Conservation (phyloP, 495 filamentous ascomycete genomes). For the Thermochaetoides thermophila region DNA sequence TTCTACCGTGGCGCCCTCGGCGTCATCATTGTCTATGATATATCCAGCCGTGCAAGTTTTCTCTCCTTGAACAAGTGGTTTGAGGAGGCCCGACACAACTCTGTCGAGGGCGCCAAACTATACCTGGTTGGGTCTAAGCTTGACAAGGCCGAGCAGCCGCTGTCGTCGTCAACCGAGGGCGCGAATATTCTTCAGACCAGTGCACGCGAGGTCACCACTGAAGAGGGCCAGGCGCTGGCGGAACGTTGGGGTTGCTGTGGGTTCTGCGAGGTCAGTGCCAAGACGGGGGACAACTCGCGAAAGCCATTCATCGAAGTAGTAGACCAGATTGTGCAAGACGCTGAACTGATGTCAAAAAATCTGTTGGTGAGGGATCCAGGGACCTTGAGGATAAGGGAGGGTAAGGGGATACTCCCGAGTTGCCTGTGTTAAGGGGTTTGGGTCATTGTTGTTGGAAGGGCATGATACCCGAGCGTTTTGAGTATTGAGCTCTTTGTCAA, state of each 20-base stretch:
- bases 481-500: too few species aligned
- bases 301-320: slow-evolving; percentile 41
- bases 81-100: slow-evolving; percentile 39
- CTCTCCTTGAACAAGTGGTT: slow-evolving; percentile 44
- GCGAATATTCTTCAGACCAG: too few species aligned
- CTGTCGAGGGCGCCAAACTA: slow-evolving; percentile 34
- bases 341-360: slow-evolving; percentile 23
- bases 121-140: slow-evolving; percentile 43
- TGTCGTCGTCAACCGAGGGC: too few species aligned
- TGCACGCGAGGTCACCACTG: slow-evolving; percentile 32
- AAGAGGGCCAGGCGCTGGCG: slow-evolving; percentile 37
- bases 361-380: slow-evolving; percentile 9
- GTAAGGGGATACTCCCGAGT: too few species aligned
- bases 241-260: slow-evolving; percentile 26
- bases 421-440: too few species aligned
- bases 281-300: slow-evolving; percentile 38
- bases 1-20: slow-evolving; percentile 48
- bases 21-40: slow-evolving; percentile 46
- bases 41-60: slow-evolving; percentile 39
- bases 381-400: too few species aligned
- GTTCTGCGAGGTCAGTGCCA: slow-evolving; percentile 43
- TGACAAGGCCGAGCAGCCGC: slow-evolving; percentile 31
- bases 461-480: too few species aligned
- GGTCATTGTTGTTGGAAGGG: too few species aligned
- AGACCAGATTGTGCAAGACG: slow-evolving; percentile 34